Evolutionary conservation across 805 yeast genomes (phyloP).

Genomic region (Yarrowia yakushimensis): DNA sequence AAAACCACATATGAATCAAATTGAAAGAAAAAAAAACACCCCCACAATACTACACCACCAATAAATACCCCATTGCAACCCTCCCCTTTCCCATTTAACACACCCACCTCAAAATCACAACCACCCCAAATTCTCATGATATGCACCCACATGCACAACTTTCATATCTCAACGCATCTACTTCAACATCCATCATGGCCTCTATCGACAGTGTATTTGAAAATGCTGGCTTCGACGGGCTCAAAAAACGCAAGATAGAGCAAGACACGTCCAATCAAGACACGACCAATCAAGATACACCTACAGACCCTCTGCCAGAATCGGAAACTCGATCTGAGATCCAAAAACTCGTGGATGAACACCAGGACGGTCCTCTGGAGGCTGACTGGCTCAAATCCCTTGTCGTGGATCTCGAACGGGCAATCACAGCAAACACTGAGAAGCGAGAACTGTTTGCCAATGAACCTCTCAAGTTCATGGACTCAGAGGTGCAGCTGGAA

Average conservation of each 20-base stretch:
- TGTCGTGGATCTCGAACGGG: slow-evolving; percentile 35
- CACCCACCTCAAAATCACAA: too few relatives aligned
- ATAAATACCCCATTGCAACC: neutral
- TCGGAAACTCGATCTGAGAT: neutral
- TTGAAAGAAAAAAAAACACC: too few relatives aligned
- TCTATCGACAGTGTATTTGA: slow-evolving; percentile 13
- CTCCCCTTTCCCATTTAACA: too few relatives aligned
- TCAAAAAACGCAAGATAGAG: neutral
- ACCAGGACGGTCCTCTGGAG: neutral
- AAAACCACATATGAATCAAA: too few relatives aligned
- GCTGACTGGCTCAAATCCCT: slow-evolving; percentile 24
- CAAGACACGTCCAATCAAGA: too few relatives aligned
- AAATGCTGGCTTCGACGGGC: neutral
- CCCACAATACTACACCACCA: too few relatives aligned
- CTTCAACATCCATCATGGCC: neutral
- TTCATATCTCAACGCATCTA: neutral
- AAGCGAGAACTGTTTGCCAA: slow-evolving; percentile 27
- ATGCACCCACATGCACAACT: neutral
- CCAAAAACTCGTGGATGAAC: neutral
- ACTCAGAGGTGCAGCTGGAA: slow-evolving; percentile 31
- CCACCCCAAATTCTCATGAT: too few relatives aligned
- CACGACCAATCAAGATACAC: too few relatives aligned
- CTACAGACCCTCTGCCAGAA: too few relatives aligned
- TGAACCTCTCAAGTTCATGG: slow-evolving; percentile 33
- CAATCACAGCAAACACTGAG: slow-evolving; percentile 28